phyloP scores from a whole-genome alignment of 148 eudicot species.

The Silene uniflora region DNA sequence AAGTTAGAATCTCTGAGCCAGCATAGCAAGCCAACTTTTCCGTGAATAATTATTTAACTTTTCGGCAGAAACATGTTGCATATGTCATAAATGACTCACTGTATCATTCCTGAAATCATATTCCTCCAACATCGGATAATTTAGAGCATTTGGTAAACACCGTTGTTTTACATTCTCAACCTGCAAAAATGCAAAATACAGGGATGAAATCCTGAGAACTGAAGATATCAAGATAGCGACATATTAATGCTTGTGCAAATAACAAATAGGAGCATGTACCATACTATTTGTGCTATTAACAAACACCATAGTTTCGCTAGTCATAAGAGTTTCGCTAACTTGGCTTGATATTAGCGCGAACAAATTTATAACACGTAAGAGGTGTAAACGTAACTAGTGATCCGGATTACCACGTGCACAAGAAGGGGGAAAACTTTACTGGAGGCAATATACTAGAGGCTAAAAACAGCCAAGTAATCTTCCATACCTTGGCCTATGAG shows the following conservation, averaged over 20 bases:
- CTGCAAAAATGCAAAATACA: slow-evolving; percentile 34
- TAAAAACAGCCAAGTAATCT: too few species aligned
- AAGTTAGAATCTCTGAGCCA: neutral
- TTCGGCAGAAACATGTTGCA: slow-evolving; percentile 8
- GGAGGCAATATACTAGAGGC: too few species aligned
- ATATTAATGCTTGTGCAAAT: neutral
- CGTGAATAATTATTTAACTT: neutral
- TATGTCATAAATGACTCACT: slow-evolving; percentile 38
- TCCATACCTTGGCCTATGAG: too few species aligned
- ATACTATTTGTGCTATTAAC: too few species aligned
- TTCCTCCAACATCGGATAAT: slow-evolving; percentile 99
- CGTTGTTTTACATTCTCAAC: slow-evolving; percentile 96
- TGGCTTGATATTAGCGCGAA: too few species aligned
- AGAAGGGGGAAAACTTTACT: too few species aligned
- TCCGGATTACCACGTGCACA: too few species aligned
- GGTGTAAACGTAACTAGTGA: too few species aligned
- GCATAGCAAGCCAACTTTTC: slow-evolving; percentile 2
- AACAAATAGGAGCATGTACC: too few species aligned
- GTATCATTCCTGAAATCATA: slow-evolving; percentile 96
- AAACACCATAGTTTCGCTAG: too few species aligned
- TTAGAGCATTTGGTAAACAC: slow-evolving; percentile 89
- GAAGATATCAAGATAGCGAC: neutral
- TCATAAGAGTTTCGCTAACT: too few species aligned
- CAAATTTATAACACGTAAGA: too few species aligned
- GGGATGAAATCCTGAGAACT: neutral